Base-by-base conservation (phyloP, 2,329 filamentous ascomycete genomes). In the Hypomyces perniciosus region DNA sequence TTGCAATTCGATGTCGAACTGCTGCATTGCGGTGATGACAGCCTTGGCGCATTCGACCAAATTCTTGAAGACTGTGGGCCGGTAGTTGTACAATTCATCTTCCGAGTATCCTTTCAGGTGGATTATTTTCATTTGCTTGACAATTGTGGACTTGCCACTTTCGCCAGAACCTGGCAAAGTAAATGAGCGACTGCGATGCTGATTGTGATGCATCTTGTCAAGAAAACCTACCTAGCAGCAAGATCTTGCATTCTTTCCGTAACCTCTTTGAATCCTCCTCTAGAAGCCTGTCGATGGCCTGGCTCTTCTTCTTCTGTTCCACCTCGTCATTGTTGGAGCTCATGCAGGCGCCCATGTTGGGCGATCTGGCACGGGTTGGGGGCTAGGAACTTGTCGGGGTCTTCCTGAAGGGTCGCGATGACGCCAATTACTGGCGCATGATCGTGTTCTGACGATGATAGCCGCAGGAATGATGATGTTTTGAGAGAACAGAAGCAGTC, bases 101-200 rank as follows among this genome's bases (percentile, higher is more conserved):
- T 90, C 84, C 8, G 89, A 91, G 72, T 99, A 99, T 54, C 93
- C 93, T 72, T 96, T 96, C 63, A 97, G 86, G 66, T 99, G 93
- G 65, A 99, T 97, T 62, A 99, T 99, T 74, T 97, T 99, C 93
- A 99, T 99, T 78, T 99, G 93, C 72, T 99, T 99, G 61, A 99
- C 93, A 63, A 99, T 97, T 8, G 93, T 99, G 52, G 93, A 97
- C 73, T 99, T 99, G 60, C 93, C 93, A 71, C 92, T 97, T 75
- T 99, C 93, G 59, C 93, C 93, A 58, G 93, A 97, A 59, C 93
- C 93, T 96, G 68, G 59, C 31, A 50, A 33, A 28, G 8, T 38
- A n/a, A 20, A 55, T 63, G 44, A 62, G 61, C 52, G 30, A 54
- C 34, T 13, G 37, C 46, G 38, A 38, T 20, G 43, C 31, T 31